Conservation (phyloP, 495 filamentous ascomycete genomes). For the Penicillium bialowiezense region DNA sequence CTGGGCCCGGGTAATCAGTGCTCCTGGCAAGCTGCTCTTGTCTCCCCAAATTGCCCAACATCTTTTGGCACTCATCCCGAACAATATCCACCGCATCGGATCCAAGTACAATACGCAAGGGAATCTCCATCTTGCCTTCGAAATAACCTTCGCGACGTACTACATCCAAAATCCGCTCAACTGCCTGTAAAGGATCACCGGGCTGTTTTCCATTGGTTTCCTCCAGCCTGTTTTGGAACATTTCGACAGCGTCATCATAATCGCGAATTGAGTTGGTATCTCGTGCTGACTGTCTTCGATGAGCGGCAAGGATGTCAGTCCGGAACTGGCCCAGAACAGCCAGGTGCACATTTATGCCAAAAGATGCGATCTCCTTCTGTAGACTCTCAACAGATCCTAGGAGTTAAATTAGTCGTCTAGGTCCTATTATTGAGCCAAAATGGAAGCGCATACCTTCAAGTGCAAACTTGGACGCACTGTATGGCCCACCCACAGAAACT, state of each 20-base stretch:
- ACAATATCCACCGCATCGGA: constrained; percentile 37
- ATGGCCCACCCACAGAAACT: constrained; percentile 37
- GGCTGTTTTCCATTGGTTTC: constrained; percentile 28
- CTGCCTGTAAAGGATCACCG: constrained; percentile 35
- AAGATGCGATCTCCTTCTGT: constrained; percentile 40
- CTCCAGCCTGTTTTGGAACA: not conserved
- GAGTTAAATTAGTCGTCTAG: no score
- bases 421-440: not conserved
- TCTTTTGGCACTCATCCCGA: no score
- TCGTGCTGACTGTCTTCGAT: no score
- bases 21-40: no score
- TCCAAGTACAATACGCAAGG: constrained; percentile 31
- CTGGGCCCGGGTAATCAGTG: no score
- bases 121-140: constrained; percentile 23
- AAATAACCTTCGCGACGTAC: constrained; percentile 33
- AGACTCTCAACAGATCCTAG: constrained; percentile 42
- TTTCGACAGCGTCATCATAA: constrained; percentile 3
- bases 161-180: constrained; percentile 36
- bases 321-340: constrained; percentile 43
- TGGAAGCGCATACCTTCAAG: constrained; percentile 11
- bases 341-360: constrained; percentile 17
- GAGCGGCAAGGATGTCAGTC: constrained; percentile 37
- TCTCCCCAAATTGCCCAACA: no score
- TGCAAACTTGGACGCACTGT: constrained; percentile 52
- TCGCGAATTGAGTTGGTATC: constrained; percentile 4